Base-by-base conservation (phyloP, 768 basidiomycete species). In the Leccinum ochraceum region DNA sequence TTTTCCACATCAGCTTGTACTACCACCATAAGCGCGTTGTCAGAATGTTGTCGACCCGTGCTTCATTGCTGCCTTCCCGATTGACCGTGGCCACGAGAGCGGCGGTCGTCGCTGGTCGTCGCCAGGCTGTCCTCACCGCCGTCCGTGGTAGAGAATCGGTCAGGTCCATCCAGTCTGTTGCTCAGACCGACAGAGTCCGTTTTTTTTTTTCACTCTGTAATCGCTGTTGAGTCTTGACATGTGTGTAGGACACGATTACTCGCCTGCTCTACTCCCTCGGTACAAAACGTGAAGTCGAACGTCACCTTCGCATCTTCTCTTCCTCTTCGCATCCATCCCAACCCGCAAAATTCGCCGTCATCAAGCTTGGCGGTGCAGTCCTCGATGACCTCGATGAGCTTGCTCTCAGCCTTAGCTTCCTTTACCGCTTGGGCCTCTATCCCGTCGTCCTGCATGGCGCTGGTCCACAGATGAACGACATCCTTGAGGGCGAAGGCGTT, bases 301-400 rank as follows among this genome's bases (percentile, higher is more conserved):
- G 97, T 63, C 95, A 99, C 79, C 88, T 99, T 32, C 90, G 96
- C 53, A 99, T 99, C 71, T 99, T 99, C 74, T 94, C 94, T 10
- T 89, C 92, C n/a, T 89, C 94, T 22, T 92, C 93, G 7, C 88
- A 95, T 69, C 86, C 90, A 3, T 87, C 92, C 16, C 87, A 93
- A 61, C 92, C 93, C 44, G 95, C 95, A 62, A 96, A 94, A 75
- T 97, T 97, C 69, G 95, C 94, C 42, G 97, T 99, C 61, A 89
- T 99, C 82, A 99, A 99, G 78, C 88, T 99, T 67, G 97, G 97
- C 61, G 97, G 97, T 52, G 96, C 93, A 8, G 95, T 98, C 48
- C 82, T 99, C 6, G 90, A 89, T 68, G 86, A 98, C 61, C 79
- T 98, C 56, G 90, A 98, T 63, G 95, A 98, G 65, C 87, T 99